Evolutionary conservation across 2,329 filamentous ascomycete species (phyloP).

Genomic region (Monilinia vaccinii-corymbosi): DNA sequence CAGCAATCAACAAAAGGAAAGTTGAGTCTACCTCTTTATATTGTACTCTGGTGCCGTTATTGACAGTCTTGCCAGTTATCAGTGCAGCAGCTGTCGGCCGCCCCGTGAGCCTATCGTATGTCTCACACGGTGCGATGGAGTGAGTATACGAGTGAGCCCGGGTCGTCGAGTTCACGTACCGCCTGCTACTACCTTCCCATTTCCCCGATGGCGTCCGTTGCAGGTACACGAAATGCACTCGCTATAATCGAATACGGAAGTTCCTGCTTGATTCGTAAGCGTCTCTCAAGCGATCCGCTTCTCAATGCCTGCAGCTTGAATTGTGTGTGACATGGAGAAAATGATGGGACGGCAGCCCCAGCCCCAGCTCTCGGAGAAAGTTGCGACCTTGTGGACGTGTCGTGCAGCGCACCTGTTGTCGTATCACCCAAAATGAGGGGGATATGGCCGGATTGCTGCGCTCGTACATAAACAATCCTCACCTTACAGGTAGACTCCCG

Average conservation of each 20-base stretch:
- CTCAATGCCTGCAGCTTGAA: conserved; percentile 2
- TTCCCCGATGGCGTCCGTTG: conserved; percentile 5
- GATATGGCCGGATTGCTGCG: neutral
- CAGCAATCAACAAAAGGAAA: neutral
- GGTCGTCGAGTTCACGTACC: neutral
- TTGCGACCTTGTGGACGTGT: conserved; percentile 3
- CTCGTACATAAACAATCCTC: neutral
- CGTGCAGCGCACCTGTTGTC: conserved; percentile 8
- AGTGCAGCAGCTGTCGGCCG: neutral
- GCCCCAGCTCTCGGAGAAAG: conserved; percentile 7
- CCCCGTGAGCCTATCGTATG: neutral
- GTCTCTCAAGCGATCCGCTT: neutral
- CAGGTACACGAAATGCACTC: neutral
- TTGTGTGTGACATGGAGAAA: neutral
- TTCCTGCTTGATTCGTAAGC: neutral
- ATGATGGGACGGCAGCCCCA: conserved; percentile 1
- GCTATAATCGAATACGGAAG: neutral
- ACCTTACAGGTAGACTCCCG: neutral
- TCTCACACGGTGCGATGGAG: neutral
- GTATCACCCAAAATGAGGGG: conserved; percentile 1
- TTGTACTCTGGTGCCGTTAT: neutral
- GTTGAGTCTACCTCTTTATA: neutral
- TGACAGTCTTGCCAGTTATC: neutral
- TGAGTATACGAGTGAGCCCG: neutral
- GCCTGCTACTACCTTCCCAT: neutral